These are phyloP conservation scores for Citrus australasica DNA, from an alignment of 345 rosid species.

Conservation along the genomic window DNA sequence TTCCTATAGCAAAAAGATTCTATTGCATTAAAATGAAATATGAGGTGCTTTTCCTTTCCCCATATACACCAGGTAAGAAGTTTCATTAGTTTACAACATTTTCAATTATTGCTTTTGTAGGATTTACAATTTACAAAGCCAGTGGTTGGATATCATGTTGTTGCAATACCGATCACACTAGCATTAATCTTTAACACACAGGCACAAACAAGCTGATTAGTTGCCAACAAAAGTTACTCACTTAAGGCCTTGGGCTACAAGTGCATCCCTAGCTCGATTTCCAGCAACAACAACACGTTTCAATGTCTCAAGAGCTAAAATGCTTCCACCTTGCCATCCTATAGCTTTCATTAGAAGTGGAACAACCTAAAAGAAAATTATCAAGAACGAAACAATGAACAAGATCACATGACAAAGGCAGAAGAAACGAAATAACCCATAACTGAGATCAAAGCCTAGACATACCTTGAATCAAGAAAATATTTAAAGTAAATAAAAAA, in stretches of 20 bases:
- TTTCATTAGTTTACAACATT: not conserved
- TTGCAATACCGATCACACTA: not conserved
- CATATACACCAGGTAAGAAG: not conserved
- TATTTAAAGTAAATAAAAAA: not conserved
- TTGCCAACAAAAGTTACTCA: conserved; percentile 21
- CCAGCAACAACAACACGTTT: conserved; percentile 97
- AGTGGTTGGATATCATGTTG: not conserved
- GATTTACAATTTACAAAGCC: not conserved
- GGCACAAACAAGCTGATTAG: not conserved
- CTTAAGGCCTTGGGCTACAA: conserved; percentile 99
- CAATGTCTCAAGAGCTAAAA: conserved; percentile 93
- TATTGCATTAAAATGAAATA: not conserved
- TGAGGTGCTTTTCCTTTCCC: not conserved
- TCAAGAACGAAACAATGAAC: conserved; percentile 18
- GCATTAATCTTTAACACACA: not conserved
- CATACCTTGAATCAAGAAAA: not conserved
- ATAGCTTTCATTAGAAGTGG: conserved; percentile 99
- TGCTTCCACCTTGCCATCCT: conserved; percentile 99
- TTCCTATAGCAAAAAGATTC: not conserved
- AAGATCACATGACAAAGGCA: not conserved
- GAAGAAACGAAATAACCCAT: not conserved
- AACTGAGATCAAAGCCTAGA: no score
- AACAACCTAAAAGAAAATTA: conserved; percentile 62
- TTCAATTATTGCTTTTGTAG: not conserved
- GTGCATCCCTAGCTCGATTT: conserved; percentile 97